Percentiles rank a stretch among this genome's conserved stretches.
These are phyloP conservation scores for Copromyces sp. DNA, from an alignment of 495 filamentous ascomycete genomes.

Conservation along the genomic window DNA sequence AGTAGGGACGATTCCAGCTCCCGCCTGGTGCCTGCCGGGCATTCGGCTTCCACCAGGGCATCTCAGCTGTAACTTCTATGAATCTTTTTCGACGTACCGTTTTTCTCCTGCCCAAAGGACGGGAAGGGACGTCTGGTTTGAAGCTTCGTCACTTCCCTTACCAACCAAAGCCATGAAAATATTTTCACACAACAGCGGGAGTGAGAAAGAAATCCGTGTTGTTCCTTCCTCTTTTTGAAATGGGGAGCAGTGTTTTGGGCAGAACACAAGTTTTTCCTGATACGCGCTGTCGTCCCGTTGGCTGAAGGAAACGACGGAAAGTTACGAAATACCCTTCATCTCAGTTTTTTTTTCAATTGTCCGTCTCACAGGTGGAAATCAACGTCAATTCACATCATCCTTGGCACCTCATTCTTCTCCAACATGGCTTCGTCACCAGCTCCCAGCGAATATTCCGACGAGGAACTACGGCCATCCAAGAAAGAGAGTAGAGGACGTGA, in stretches of 20 bases:
- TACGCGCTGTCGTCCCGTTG: background rate
- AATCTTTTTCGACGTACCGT: background rate
- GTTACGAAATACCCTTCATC: background rate
- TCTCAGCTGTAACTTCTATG: background rate
- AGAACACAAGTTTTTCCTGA: background rate
- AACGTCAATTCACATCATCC: background rate
- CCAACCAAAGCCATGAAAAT: background rate
- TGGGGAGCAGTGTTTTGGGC: background rate
- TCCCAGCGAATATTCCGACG: background rate
- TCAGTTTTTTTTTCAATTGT: background rate
- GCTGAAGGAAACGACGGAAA: background rate
- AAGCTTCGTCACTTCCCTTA: background rate
- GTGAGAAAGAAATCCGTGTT: background rate
- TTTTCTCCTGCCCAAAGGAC: background rate
- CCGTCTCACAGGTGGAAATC: background rate
- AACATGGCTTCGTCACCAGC: slow-evolving; percentile 1
- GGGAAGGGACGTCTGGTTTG: background rate
- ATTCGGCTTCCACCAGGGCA: background rate
- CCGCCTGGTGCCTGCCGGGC: background rate
- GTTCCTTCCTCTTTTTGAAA: background rate
- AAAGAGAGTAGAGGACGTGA: slow-evolving; percentile 16
- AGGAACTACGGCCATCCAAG: background rate
- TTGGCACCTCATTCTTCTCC: background rate
- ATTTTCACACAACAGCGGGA: background rate
- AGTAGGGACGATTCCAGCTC: background rate